Evolutionary conservation across 257 asterid species (phyloP).

Genomic region (Solanum megistacrolobum): DNA sequence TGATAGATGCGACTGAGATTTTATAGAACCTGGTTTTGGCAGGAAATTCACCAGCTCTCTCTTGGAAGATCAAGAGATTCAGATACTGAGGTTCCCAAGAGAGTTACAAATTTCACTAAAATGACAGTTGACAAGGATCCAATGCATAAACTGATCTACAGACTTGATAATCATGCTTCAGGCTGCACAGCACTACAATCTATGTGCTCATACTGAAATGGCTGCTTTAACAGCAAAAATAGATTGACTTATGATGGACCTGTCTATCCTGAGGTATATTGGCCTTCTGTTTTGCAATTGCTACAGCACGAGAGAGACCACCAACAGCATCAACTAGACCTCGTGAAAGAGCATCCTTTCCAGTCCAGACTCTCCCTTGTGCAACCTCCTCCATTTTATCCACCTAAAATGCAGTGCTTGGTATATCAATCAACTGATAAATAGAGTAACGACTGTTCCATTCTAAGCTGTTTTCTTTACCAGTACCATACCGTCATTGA

Average conservation of each 20-base stretch:
- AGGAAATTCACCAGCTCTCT: background rate
- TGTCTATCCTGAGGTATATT: conserved; percentile 71
- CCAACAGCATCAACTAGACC: conserved; percentile 95
- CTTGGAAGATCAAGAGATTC: background rate
- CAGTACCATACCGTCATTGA: conserved; percentile 69
- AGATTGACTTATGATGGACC: conserved; percentile 28
- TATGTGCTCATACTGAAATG: background rate
- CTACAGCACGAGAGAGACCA: conserved; percentile 83
- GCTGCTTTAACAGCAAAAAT: background rate
- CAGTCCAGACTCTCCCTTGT: conserved; percentile 99
- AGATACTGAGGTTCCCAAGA: background rate
- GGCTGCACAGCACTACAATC: background rate
- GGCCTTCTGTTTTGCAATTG: conserved; percentile 91
- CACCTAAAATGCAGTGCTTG: conserved; percentile 28
- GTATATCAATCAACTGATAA: background rate
- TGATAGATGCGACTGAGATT: background rate
- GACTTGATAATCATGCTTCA: background rate
- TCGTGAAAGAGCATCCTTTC: conserved; percentile 76
- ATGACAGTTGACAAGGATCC: background rate
- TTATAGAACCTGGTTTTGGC: background rate
- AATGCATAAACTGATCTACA: background rate
- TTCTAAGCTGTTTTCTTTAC: conserved; percentile 1
- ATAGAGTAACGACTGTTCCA: background rate
- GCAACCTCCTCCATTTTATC: conserved; percentile 96
- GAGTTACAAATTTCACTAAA: background rate